Conservation (phyloP, 176 grass and related monocot species). For the Melocanna baccifera region DNA sequence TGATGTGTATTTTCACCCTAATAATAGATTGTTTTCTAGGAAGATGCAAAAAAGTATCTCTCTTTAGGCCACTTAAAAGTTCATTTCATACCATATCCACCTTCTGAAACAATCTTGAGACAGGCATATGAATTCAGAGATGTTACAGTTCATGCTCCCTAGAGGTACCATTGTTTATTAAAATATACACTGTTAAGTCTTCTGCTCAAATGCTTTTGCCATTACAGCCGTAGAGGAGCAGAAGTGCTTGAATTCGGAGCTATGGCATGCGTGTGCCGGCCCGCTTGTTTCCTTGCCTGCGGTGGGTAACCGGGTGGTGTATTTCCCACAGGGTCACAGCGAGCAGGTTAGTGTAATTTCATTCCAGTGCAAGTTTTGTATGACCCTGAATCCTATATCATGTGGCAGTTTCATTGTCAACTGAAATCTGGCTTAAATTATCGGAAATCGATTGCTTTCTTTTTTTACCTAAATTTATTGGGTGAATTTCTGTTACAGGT, state of each 20-base stretch:
- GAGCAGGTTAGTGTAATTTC: slow-evolving; percentile 64
- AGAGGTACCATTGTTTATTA: background rate
- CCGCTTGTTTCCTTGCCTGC: slow-evolving; percentile 87
- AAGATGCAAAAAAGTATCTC: background rate
- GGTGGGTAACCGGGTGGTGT: slow-evolving; percentile 85
- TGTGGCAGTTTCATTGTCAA: background rate
- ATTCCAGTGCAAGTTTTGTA: background rate
- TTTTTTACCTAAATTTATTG: background rate
- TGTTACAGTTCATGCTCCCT: background rate
- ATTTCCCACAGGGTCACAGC: slow-evolving; percentile 98
- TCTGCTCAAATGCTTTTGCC: slow-evolving; percentile 14
- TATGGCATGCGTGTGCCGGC: slow-evolving; percentile 99
- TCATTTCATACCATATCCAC: background rate
- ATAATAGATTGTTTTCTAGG: background rate
- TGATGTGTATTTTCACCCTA: background rate
- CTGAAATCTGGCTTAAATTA: slow-evolving; percentile 19
- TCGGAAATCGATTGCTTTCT: background rate
- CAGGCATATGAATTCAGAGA: background rate
- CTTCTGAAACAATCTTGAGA: slow-evolving; percentile 5
- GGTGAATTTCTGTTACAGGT: slow-evolving; percentile 51
- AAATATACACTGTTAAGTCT: background rate
- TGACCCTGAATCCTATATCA: slow-evolving; percentile 9
- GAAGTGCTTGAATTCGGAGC: slow-evolving; percentile 87
- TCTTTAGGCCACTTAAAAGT: background rate
- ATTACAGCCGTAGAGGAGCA: slow-evolving; percentile 69